Evolutionary conservation across 768 basidiomycete genomes (phyloP), one percentile per base, ranked within the genome.

Genomic region (Lactarius hengduanensis): DNA sequence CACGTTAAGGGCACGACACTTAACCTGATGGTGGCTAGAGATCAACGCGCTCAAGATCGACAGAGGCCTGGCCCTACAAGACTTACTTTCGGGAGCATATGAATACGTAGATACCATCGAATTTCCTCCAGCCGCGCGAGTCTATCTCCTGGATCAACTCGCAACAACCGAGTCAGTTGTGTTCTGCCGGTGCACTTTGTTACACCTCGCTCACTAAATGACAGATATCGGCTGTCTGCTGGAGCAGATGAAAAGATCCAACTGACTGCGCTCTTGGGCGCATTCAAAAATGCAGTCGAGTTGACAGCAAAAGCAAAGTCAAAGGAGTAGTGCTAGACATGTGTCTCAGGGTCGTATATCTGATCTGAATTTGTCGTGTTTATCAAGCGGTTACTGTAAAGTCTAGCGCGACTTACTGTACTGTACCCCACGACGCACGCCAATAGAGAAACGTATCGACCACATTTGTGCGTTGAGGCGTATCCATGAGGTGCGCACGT

Each of bases 211-310:
- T 41, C 41, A 68, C 20, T n/a, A 38, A 10, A 30, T 32, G 54
- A 56, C 54, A 98, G 96, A 75, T 89, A 98, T 75, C 86, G 96
- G 55, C 77, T 98, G 9, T 94, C 95, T 1, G 88, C 95, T 0
- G 97, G 97, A 0, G 95, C 91, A 1, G 96, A 80, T 70, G 97
- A 99, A 77, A 98, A 94, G 73, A 87, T 99, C 61, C 97, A 98
- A 74, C 74, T 98, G 60, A 94, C 94, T 8, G 94, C 94, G 0
- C 77, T 99, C 67, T 79, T 98, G 4, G 95, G 91, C 4, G 91
- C 91, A 6, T 96, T 98, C 81, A 99, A 99, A 77, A 90, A 92
- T 68, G 86, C 92, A 0, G 91, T 97, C 8, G 93, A 96, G 73
- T 73, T 93, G 57, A 83, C 87, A 32, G 78, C 83, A 20, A 86